Conservation (phyloP, 2,329 filamentous ascomycete species). For the Colletotrichum horii region DNA sequence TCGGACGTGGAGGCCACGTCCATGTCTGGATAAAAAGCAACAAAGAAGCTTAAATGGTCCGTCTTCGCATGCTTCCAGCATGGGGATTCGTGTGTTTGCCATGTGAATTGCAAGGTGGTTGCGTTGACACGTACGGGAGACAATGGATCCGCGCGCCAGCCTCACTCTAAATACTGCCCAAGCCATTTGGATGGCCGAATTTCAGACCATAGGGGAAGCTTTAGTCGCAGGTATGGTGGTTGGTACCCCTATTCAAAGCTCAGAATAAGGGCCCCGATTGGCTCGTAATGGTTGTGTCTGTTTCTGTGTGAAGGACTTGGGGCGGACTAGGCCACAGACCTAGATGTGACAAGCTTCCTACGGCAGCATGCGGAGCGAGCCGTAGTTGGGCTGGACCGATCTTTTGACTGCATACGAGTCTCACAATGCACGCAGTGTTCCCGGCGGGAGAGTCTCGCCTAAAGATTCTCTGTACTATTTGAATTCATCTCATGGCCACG, state of each 20-base stretch:
- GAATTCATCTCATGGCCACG: neutral
- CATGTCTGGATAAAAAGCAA: neutral
- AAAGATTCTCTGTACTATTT: neutral
- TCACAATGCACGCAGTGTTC: neutral
- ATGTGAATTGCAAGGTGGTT: neutral
- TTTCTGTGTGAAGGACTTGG: neutral
- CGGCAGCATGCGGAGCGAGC: neutral
- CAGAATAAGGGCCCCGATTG: neutral
- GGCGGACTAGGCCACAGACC: neutral
- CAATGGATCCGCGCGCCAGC: neutral
- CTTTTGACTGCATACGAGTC: neutral
- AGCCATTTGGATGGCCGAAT: neutral
- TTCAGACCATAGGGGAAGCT: neutral
- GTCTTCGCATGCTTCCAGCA: neutral
- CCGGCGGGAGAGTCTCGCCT: neutral
- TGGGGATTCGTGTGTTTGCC: neutral
- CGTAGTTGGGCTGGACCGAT: neutral
- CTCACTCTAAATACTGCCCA: neutral
- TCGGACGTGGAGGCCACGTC: neutral
- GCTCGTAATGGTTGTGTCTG: neutral
- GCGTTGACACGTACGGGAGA: neutral
- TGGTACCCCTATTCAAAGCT: neutral
- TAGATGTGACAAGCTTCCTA: neutral
- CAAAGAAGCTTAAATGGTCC: neutral
- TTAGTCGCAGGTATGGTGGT: neutral